Conservation (phyloP, 768 basidiomycete species). For the Agaricus subrufescens region DNA sequence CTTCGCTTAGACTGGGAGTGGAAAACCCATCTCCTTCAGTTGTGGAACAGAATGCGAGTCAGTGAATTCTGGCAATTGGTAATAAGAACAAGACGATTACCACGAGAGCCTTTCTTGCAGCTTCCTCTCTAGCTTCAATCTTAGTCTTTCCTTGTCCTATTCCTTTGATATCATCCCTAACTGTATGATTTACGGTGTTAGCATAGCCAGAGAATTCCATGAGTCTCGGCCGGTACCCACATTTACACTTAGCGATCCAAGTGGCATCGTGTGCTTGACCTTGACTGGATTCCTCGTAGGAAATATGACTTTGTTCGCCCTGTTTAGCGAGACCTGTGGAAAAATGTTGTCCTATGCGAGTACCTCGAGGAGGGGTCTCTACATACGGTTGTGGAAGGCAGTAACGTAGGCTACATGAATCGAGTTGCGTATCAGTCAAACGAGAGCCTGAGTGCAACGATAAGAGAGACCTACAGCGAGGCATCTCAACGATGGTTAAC, state of each 20-base stretch:
- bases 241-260: constrained; percentile 58
- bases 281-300: constrained; percentile 31
- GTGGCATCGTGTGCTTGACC: constrained; percentile 37
- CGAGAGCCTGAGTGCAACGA: too few relatives aligned
- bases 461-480: too few relatives aligned
- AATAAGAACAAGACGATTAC: constrained; percentile 17
- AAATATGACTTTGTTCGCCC: constrained; percentile 19
- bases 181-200: constrained; percentile 21
- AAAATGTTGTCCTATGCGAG: neutral
- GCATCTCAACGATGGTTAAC: too few relatives aligned
- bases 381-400: constrained; percentile 43
- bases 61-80: neutral
- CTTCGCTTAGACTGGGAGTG: neutral
- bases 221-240: constrained; percentile 27
- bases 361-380: neutral
- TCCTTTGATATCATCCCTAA: constrained; percentile 43
- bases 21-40: constrained; percentile 4
- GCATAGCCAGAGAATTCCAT: neutral
- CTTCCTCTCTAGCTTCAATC: constrained; percentile 40
- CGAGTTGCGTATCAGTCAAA: neutral
- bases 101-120: constrained; percentile 40
- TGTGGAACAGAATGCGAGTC: neutral
- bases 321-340: constrained; percentile 1
- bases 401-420: constrained; percentile 23
- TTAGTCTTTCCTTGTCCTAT: constrained; percentile 40